Base-by-base conservation (phyloP, 1,139 yeast genomes). In the Pneumocystis sp. region DNA sequence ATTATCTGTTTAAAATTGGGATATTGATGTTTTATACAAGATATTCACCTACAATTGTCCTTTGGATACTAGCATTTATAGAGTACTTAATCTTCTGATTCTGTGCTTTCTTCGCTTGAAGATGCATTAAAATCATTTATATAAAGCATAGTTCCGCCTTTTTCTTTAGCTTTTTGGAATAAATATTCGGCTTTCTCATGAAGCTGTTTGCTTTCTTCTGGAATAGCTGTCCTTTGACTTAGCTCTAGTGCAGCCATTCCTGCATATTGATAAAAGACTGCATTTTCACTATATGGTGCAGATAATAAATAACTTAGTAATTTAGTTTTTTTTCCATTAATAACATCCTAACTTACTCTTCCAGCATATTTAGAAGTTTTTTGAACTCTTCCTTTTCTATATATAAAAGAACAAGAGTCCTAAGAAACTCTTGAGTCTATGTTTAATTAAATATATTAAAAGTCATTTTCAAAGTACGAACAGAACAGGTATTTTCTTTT, bases 361-460 rank as follows among this genome's bases (percentile, higher is more conserved):
- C 56, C 17, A 63, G 35, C 7, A 42, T 25, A 31, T 56, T 19
- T 37, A 63, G 40, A 39, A 64, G 64, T n/a, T 61, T 39, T 21
- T 37, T 12, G 42, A 59, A 63, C 21, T 63, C 65, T 17, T 35
- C 39, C 8, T 44, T 39, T 59, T 60, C 56, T 31, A 63, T 63
- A 17, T 40, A 39, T 10, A 59, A 64, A 45, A 57, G 56, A 1
- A 63, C 29, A 31, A 59, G 56, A 42, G 63, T 59, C 8, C 45
- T 63, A 42, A 63, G 63, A 17, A 63, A 63, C 21, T 57, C 56
- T 4, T 63, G 44, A 29, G 65, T 39, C 65, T 63, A 42, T 12
- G 10, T n/a, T 1, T 31, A n/a, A 25, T 25, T 50, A n/a, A 25
- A 45, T 25, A 12, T 44, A 21, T 21, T 45, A 50, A 12, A 6